Conservation (phyloP, 2,329 filamentous ascomycete species). For the Hymenoscyphus occultus region DNA sequence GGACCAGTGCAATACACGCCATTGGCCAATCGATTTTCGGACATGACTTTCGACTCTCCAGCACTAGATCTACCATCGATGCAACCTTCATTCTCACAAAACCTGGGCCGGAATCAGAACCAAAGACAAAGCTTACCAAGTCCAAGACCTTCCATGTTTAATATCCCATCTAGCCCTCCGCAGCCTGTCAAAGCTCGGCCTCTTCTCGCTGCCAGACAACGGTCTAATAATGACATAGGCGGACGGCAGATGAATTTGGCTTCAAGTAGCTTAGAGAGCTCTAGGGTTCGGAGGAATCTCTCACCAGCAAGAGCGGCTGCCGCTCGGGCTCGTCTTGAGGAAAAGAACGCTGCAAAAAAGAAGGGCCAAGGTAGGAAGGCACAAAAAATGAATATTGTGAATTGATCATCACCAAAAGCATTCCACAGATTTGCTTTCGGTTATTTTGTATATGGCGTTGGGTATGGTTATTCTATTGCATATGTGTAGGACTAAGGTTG, state of each 20-base stretch:
- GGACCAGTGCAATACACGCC: conserved; percentile 30
- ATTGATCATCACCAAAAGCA: conserved; percentile 3
- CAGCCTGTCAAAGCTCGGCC: conserved; percentile 25
- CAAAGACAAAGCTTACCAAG: conserved; percentile 25
- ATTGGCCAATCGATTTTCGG: conserved; percentile 22
- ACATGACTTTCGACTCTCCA: conserved; percentile 22
- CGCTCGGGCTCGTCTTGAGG: conserved; percentile 35
- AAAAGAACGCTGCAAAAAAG: conserved; percentile 34
- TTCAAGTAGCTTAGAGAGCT: conserved; percentile 26
- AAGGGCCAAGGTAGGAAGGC: conserved; percentile 14
- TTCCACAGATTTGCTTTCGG: not conserved
- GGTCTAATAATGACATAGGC: conserved; percentile 18
- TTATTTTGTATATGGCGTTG: not conserved
- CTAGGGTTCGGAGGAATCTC: conserved; percentile 26
- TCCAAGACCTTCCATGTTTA: conserved; percentile 32
- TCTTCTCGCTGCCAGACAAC: conserved; percentile 19
- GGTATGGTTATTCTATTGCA: not conserved
- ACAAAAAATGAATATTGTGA: conserved; percentile 26
- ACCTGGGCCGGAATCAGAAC: conserved; percentile 18
- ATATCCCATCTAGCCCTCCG: conserved; percentile 33
- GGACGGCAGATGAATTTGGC: conserved; percentile 13
- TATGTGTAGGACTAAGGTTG: not conserved
- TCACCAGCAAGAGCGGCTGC: conserved; percentile 37
- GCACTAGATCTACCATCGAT: conserved; percentile 21
- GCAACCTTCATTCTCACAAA: conserved; percentile 21